Percentiles rank a stretch among this genome's conserved stretches.
phyloP scores from a whole-genome alignment of 139 green algal species.

The Chlamydomonas sphaeroides region DNA sequence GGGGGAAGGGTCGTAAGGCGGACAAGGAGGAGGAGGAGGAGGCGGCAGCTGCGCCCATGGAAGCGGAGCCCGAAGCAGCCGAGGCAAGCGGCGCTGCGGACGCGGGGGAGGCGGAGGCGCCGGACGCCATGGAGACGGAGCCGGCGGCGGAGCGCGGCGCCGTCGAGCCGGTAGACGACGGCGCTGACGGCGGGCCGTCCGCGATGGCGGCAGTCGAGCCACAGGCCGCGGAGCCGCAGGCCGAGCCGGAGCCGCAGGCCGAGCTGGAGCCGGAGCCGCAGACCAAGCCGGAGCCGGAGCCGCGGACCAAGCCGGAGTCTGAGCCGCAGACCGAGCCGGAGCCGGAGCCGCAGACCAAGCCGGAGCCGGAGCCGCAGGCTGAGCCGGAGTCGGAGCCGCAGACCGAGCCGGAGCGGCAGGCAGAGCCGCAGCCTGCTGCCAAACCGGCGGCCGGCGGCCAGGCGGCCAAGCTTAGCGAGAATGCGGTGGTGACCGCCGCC shows the following conservation, averaged over 20 bases:
- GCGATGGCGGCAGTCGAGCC: too few species aligned
- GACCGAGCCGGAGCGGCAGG: neutral
- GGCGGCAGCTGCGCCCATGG: neutral
- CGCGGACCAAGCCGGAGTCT: too few species aligned
- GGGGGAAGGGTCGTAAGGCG: neutral
- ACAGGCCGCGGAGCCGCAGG: neutral
- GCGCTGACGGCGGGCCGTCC: too few species aligned
- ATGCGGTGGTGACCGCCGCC: neutral
- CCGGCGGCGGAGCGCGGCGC: too few species aligned
- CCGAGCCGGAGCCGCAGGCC: neutral
- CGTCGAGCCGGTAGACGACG: neutral
- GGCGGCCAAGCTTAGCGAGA: neutral
- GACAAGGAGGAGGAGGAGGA: neutral
- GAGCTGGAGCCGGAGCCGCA: neutral
- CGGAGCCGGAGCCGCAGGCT: neutral
- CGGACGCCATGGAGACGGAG: neutral
- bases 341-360: neutral
- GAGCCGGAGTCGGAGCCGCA: neutral
- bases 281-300: too few species aligned
- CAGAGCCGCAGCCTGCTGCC: too few species aligned
- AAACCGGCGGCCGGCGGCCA: neutral
- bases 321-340: neutral
- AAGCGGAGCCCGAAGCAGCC: neutral
- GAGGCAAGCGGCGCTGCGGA: neutral
- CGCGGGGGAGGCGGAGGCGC: neutral